A percentile compares a stretch with the other conserved stretches of the same genome.
These are phyloP conservation scores for Fusarium pilosicola DNA, from an alignment of 2,329 filamentous ascomycete genomes.

Conservation along the genomic window DNA sequence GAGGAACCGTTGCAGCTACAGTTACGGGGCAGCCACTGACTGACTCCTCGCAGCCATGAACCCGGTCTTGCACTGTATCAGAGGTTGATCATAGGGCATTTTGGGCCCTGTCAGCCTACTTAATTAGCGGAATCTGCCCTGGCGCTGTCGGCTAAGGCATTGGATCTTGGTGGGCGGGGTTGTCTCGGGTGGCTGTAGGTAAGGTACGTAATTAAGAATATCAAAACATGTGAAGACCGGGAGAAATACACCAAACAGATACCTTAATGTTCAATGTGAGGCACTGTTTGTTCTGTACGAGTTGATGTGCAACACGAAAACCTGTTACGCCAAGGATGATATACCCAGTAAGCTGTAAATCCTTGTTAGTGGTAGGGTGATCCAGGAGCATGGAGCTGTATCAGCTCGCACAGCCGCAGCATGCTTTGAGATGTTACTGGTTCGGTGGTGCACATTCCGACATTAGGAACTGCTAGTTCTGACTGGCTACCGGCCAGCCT, in stretches of 20 bases:
- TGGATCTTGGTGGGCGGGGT: not conserved
- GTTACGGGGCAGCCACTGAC: slow-evolving; percentile 1
- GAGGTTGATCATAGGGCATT: slow-evolving; percentile 7
- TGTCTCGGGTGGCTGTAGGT: not conserved
- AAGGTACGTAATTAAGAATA: not conserved
- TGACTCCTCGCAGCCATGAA: not conserved
- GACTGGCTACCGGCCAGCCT: not conserved
- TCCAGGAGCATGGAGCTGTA: slow-evolving; percentile 10
- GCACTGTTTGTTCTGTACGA: not conserved
- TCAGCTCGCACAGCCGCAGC: slow-evolving; percentile 11
- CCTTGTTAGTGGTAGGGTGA: not conserved
- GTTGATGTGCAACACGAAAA: not conserved
- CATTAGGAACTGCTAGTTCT: not conserved
- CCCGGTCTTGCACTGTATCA: not conserved
- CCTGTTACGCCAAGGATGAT: not conserved
- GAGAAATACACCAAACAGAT: not conserved
- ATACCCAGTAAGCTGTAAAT: not conserved
- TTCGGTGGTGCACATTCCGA: not conserved
- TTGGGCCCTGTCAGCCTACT: slow-evolving; percentile 9
- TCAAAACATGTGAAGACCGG: not conserved
- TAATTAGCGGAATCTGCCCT: slow-evolving; percentile 1
- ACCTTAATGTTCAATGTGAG: not conserved
- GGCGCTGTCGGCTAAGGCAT: not conserved
- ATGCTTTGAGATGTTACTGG: slow-evolving; percentile 5
- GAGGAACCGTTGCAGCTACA: slow-evolving; percentile 14